Base-by-base conservation (phyloP, 176 grass and related monocot species). In the Aegilops bicornis region DNA sequence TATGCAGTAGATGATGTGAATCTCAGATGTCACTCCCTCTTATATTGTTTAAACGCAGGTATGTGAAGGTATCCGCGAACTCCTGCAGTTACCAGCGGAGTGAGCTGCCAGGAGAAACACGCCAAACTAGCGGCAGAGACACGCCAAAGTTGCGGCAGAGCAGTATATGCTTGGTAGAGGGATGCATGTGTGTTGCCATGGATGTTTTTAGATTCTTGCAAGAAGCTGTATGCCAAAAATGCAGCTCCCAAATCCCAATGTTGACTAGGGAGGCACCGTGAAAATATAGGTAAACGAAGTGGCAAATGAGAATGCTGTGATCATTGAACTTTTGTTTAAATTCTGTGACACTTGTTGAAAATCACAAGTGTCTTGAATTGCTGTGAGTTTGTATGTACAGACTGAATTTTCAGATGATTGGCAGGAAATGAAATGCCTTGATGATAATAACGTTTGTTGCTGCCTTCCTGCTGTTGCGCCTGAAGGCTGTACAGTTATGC, bases 21-120 rank as follows among this genome's bases (percentile, higher is more conserved):
- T 60, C 48, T 58, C 77, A 68, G 17, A 31, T 56, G n/a, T n/a
- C 63, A 76, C 7, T 0, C 50, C 69, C 3, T 80, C 8, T 20
- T n/a, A 2, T 68, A 14, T 23, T 64, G 40, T 58, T 67, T 43
- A 78, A 80, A 86, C 39, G 42, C 83, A 97, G 94, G 91, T 92
- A 16, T 92, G 89, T 79, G 94, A 97, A 89, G 94, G 94, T 64
- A 97, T 97, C 69, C 86, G 91, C 3, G 91, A 97, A 62, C 87
- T 97, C 70, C 89, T 97, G 35, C 85, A 92, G 76, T 32, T 95
- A 77, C 82, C 85, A 84, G 85, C 88, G 66, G 89, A 92, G 75
- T 89, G 84, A 91, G 40, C 20, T 10, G 27, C 59, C n/a, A 0
- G 39, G 58, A 47, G 59, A 42, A 9, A 7, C 16, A 0, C 31